Evolutionary conservation across 306 rosid species (phyloP).

Genomic region (Inga leiocalycina): DNA sequence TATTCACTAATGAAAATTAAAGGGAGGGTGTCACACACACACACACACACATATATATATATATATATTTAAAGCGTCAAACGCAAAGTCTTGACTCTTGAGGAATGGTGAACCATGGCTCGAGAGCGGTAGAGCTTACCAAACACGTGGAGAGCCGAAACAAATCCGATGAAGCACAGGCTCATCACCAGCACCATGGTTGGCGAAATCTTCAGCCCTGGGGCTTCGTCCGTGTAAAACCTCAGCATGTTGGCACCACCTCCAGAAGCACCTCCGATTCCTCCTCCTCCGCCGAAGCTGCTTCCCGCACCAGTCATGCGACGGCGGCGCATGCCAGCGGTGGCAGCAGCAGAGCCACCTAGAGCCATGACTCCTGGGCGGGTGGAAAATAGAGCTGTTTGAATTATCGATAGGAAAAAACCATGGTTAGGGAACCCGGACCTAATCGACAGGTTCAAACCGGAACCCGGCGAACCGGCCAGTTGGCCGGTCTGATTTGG

Average conservation of each 20-base stretch:
- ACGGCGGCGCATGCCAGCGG: slow-evolving; percentile 72
- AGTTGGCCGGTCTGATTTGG: no score
- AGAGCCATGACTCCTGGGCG: slow-evolving; percentile 59
- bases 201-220: slow-evolving; percentile 69
- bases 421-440: no score
- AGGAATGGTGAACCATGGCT: no score
- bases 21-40: no score
- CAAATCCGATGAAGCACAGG: slow-evolving; percentile 77
- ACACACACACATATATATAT: no score
- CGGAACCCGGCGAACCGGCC: no score
- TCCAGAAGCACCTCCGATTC: slow-evolving; percentile 41
- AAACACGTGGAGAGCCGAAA: slow-evolving; percentile 71
- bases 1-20: no score
- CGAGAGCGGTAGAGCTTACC: slow-evolving; percentile 48
- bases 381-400: background rate
- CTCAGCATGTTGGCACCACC: slow-evolving; percentile 63
- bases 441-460: no score
- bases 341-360: slow-evolving; percentile 68
- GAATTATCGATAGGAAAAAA: background rate
- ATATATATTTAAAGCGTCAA: no score
- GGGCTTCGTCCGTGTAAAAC: slow-evolving; percentile 79
- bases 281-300: slow-evolving; percentile 20
- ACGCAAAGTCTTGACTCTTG: no score
- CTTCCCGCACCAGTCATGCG: slow-evolving; percentile 27
- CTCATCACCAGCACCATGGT: slow-evolving; percentile 70